Base-by-base conservation (phyloP, 140 eudicot species). In the Ambrosia hybrid region DNA sequence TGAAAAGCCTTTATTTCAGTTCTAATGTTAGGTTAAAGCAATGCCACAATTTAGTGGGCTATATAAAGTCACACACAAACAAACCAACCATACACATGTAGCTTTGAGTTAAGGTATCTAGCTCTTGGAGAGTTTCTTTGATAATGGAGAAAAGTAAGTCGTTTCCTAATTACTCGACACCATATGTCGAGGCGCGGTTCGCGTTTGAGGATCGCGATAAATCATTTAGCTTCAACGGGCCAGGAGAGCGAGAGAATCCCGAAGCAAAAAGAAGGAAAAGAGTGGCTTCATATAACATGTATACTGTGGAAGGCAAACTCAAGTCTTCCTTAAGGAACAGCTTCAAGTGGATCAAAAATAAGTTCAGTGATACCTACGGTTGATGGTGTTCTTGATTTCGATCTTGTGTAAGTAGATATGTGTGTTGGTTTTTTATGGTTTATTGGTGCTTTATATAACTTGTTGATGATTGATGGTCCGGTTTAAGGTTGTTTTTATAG, bases 341-440 rank as follows among this genome's bases (percentile, higher is more conserved):
- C 86, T 87, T 93, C 77, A 90, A 88, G 87, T 93, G 98, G 98
- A 88, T 93, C 96, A 93, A 90, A 87, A 88, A 78, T 85, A 93
- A 90, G 73, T 84, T 92, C 55, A 74, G 84, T 10, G 85, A 80
- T 69, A 82, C 75, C 49, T 82, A 77, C 21, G 88, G 85, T 68
- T 73, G 81, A 9, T 86, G 30, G 21, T 30, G 57, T 71, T 64
- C 34, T 71, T 62, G 46, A 57, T 83, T 65, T 58, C 9, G 52
- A 56, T 45, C 38, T 52, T n/a, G 66, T 63, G 38, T 43, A 49
- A 60, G 70, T 71, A 70, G 17, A 37, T 61, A 36, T 12, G 73
- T 39, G 52, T 80, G 68, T 9, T 0, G 43, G 38, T 10, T 4
- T 37, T 49, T n/a, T 65, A 1, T 49, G 15, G 55, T 49, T 49